Conservation (phyloP, 768 basidiomycete genomes). For the Vararia minispora region DNA sequence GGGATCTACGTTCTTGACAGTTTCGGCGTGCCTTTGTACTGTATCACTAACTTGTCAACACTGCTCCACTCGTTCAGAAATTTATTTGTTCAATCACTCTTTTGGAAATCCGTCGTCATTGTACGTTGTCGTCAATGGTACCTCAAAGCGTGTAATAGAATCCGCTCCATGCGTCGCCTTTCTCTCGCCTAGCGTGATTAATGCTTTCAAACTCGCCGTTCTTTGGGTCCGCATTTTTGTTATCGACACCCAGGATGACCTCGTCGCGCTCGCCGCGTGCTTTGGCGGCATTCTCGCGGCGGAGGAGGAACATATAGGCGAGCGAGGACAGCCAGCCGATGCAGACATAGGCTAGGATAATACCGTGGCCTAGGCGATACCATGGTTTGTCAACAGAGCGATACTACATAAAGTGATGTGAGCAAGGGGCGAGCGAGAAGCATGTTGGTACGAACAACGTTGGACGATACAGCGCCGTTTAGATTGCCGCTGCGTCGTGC, state of each 20-base stretch:
- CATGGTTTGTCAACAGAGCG: slow-evolving; percentile 53
- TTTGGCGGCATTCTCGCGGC: slow-evolving; percentile 47
- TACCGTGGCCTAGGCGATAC: slow-evolving; percentile 59
- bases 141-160: slow-evolving; percentile 54
- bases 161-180: slow-evolving; percentile 71
- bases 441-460: slow-evolving; percentile 38
- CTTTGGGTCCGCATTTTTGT: slow-evolving; percentile 24
- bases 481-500: slow-evolving; percentile 37
- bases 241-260: slow-evolving; percentile 39
- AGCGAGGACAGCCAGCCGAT: slow-evolving; percentile 48
- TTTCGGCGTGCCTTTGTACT: no score
- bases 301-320: slow-evolving; percentile 35
- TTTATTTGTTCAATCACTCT: no score
- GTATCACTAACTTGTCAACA: slow-evolving; percentile 8
- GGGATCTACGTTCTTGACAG: no score
- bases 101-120: background rate
- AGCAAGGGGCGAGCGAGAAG: background rate
- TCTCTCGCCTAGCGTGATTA: slow-evolving; percentile 46
- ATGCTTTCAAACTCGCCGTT: slow-evolving; percentile 45
- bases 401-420: slow-evolving; percentile 32
- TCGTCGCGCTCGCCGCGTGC: slow-evolving; percentile 64
- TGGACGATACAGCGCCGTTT: slow-evolving; percentile 58
- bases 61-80: no score
- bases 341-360: slow-evolving; percentile 58
- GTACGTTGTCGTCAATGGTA: background rate